These are phyloP conservation scores for Colletotrichum scovillei DNA, from an alignment of 2,329 filamentous ascomycete species.

Conservation along the genomic window DNA sequence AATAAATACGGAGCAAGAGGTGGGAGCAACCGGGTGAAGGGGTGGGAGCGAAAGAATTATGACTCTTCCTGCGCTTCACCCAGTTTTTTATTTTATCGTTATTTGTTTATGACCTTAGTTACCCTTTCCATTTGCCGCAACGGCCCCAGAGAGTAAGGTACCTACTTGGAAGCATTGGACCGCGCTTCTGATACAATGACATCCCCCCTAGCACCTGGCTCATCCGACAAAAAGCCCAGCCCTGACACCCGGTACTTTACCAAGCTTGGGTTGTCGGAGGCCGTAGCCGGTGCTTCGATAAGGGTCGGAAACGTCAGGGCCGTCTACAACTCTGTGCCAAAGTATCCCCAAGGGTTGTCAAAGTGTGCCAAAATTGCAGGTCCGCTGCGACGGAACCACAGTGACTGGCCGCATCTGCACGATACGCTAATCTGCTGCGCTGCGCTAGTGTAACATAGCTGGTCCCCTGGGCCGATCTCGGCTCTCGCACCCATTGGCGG, in stretches of 20 bases:
- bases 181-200: constrained; percentile 29
- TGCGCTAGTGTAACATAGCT: constrained; percentile 29
- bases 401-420: constrained; percentile 13
- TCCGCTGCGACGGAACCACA: constrained; percentile 5
- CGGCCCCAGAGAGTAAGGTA: constrained; percentile 16
- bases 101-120: constrained; percentile 1
- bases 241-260: constrained; percentile 25
- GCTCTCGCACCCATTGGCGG: constrained; percentile 25
- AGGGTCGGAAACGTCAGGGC: not conserved
- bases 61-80: constrained; percentile 36
- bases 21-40: constrained; percentile 11
- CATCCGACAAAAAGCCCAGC: constrained; percentile 3
- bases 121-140: constrained; percentile 10
- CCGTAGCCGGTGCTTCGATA: constrained; percentile 11
- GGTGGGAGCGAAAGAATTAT: constrained; percentile 30
- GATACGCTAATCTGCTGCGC: constrained; percentile 20
- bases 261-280: not conserved
- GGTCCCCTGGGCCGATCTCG: constrained; percentile 36
- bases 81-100: constrained; percentile 26
- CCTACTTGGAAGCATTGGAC: not conserved
- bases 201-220: constrained; percentile 23
- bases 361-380: not conserved
- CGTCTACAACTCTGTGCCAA: not conserved
- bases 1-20: constrained; percentile 34
- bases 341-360: not conserved